Base-by-base conservation (phyloP, 2,329 filamentous ascomycete species). In the Nothophoma quercina region DNA sequence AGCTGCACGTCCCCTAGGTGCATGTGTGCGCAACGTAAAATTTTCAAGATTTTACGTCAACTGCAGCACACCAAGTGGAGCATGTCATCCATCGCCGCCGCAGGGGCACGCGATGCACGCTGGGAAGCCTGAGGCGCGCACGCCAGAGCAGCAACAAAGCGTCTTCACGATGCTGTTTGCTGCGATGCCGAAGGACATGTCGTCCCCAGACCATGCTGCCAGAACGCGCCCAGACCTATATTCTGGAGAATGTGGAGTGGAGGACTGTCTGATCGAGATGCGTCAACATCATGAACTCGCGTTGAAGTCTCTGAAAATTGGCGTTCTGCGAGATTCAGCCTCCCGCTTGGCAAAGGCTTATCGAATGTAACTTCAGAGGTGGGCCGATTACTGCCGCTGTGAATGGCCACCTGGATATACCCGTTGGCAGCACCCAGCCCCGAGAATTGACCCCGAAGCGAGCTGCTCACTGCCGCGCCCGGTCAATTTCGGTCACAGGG, bases 21-120 rank as follows among this genome's bases (percentile, higher is more conserved):
- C 46, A 55, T 39, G 38, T 51, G 47, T 45, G 34, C 42, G 51
- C 50, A 46, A 60, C 56, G 60, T 63, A 64, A 69, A 69, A 68
- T 60, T 67, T 68, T 62, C 56, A 41, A 54, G 39, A 15, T 54
- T 60, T 68, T 69, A 67, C 63, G 65, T 68, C 60, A 68, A 67
- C 51, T 44, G 44, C 51, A 23, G 35, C 46, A 44, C 59, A 51
- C 68, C 51, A 69, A 63, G 68, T 71, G 68, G 68, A 65, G 45
- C 63, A 55, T 55, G 21, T 56, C 47, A 53, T 59, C 40, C 47
- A 55, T 47, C 51, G 51, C 39, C 39, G 51, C 39, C 16, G 26
- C 43, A 47, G 38, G 50, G 50, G 26, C 49, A 46, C 42, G 12
- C 23, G 38, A 35, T 36, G 23, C 30, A 30, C 42, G 25, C 42